A percentile compares a stretch with the other conserved stretches of the same genome.
These are phyloP conservation scores for Choiromyces venosus DNA, from an alignment of 495 filamentous ascomycete genomes.

Conservation along the genomic window DNA sequence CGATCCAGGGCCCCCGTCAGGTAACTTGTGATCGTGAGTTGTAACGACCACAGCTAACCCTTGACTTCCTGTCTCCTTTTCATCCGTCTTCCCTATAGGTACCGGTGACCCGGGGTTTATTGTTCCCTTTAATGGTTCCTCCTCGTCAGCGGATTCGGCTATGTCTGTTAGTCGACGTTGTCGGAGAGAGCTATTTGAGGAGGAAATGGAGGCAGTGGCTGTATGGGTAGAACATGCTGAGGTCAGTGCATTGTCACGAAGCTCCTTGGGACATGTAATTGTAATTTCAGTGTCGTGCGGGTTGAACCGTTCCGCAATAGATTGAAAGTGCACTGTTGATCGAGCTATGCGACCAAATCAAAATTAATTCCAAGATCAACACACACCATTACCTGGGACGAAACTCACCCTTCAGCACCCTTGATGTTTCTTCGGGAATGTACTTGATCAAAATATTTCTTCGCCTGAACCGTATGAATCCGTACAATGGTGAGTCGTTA, in stretches of 20 bases:
- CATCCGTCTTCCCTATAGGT: slow-evolving; percentile 23
- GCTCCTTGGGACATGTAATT: slow-evolving; percentile 65
- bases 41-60: slow-evolving; percentile 42
- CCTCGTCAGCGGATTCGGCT: slow-evolving; percentile 73
- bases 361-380: slow-evolving; percentile 21
- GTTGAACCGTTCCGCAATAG: slow-evolving; percentile 75
- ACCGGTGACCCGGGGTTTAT: slow-evolving; percentile 17
- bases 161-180: slow-evolving; percentile 78
- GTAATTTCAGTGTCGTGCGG: slow-evolving; percentile 79
- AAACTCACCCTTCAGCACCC: slow-evolving; percentile 76
- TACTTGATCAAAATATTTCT: slow-evolving; percentile 90
- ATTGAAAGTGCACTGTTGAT: slow-evolving; percentile 87
- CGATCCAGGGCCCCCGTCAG: slow-evolving; percentile 33
- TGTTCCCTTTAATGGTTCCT: slow-evolving; percentile 45
- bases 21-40: slow-evolving; percentile 34
- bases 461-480: slow-evolving; percentile 82
- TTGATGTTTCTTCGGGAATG: slow-evolving; percentile 80
- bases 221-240: slow-evolving; percentile 86
- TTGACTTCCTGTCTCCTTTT: slow-evolving; percentile 27
- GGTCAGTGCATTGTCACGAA: slow-evolving; percentile 81
- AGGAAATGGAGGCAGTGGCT: slow-evolving; percentile 78
- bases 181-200: slow-evolving; percentile 74
- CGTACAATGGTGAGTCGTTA: slow-evolving; percentile 82
- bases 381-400: slow-evolving; percentile 1
- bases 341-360: slow-evolving; percentile 56